Base-by-base conservation (phyloP, 305 asterid species). In the Solanum hybrid region DNA sequence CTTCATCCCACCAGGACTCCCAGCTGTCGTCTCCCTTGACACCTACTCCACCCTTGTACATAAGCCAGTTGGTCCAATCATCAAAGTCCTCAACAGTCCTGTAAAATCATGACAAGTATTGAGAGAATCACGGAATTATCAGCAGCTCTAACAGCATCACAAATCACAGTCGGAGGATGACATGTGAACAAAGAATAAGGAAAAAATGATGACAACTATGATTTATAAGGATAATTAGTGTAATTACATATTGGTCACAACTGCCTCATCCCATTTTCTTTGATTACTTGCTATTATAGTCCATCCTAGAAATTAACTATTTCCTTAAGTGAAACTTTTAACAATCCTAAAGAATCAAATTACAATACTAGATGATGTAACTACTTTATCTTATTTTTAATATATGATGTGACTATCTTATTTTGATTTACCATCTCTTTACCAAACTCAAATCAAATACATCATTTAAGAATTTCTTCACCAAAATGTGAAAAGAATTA, bases 1-100 rank as follows among this genome's bases (percentile, higher is more conserved):
- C 99, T 93, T 98, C 99, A 87, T 96, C 99, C 99, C 99, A 98
- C 99, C 99, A 98, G 78, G 99, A 96, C 93, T 98, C 99, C 99
- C 99, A 98, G 89, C 99, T 98, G 90, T 94, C 91, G 29, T 98
- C 99, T 87, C 98, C 99, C 92, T 94, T 96, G 90, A 98, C 92
- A 87, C 99, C 99, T 91, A 98, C 99, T 89, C 99, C 99, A 82
- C 99, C 99, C 93, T 98, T 96, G 90, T 98, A 96, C 95, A 96
- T 91, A 81, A 98, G 98, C 99, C 99, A 98, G 93, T 92, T 96
- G 89, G 95, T 97, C 99, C 99, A 98, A 91, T 98, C 98, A 92
- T 98, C 99, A 93, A 97, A 98, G 94, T 98, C 99, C 92, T 98
- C 99, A 10, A 98, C 99, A 24, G 99, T 96, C 95, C 99, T 97